Evolutionary conservation across 23 red algal species (phyloP).

Genomic region (Gracilaria gracilis): DNA sequence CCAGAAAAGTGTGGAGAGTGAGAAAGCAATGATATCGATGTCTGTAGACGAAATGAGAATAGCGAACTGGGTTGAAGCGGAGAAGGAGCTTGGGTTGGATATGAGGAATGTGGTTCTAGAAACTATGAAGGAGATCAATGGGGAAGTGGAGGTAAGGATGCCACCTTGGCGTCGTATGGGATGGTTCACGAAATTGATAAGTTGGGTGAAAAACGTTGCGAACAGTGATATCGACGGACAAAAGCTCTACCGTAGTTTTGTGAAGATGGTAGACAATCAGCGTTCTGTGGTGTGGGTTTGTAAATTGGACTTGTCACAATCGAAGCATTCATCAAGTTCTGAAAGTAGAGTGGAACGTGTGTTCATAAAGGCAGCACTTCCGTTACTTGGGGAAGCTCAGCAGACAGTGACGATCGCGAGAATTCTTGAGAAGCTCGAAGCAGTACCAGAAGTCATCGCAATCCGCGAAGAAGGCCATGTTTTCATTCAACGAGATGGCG

Average conservation of each 20-base stretch:
- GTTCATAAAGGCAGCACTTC: neutral
- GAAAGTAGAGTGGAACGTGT: neutral
- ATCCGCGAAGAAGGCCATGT: neutral
- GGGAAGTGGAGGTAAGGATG: neutral
- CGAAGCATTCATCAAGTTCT: neutral
- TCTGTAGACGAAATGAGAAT: neutral
- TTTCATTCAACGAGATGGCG: neutral
- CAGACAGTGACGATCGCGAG: neutral
- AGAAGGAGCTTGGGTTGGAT: neutral
- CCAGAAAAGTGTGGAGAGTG: neutral
- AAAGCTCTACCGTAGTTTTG: too few relatives aligned
- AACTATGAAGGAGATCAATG: neutral
- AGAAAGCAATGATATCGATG: neutral
- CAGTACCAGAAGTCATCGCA: neutral
- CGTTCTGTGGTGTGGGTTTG: too few relatives aligned
- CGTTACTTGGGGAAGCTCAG: neutral
- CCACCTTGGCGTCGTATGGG: neutral
- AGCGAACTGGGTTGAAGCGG: neutral
- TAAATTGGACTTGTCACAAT: too few relatives aligned
- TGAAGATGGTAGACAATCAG: too few relatives aligned
- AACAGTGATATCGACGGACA: neutral
- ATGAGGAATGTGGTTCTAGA: neutral
- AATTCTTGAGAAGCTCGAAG: neutral
- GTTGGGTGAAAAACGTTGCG: neutral
- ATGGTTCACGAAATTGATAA: neutral